Percentiles rank a stretch among this genome's conserved stretches.
Conservation (phyloP, 2,329 filamentous ascomycete species). For the Chaetomium olivaceum region DNA sequence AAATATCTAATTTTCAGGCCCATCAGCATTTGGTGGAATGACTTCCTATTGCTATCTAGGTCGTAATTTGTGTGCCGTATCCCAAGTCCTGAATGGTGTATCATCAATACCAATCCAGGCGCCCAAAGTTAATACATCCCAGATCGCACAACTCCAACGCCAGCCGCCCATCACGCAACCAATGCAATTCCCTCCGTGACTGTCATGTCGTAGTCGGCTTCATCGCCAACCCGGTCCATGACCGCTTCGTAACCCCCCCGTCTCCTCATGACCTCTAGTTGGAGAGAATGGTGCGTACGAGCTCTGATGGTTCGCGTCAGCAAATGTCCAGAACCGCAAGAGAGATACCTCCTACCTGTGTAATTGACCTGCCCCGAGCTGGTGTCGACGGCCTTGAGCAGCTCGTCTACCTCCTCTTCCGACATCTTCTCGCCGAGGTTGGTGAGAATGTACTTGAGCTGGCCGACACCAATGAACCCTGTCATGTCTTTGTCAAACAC, state of each 20-base stretch:
- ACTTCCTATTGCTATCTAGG: constrained; percentile 20
- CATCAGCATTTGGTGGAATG: not conserved
- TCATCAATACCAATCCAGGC: constrained; percentile 24
- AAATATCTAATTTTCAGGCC: not conserved
- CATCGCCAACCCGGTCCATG: constrained; percentile 22
- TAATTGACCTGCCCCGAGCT: constrained; percentile 98
- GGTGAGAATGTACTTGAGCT: constrained; percentile 96
- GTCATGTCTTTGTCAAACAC: constrained; percentile 99
- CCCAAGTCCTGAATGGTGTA: constrained; percentile 26
- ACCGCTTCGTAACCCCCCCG: constrained; percentile 3
- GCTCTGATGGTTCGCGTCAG: constrained; percentile 52
- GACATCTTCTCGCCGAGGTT: constrained; percentile 99
- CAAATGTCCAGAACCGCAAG: not conserved
- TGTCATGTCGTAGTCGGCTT: constrained; percentile 15
- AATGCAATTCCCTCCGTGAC: constrained; percentile 27
- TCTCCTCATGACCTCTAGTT: constrained; percentile 55
- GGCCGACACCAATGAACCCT: constrained; percentile 94
- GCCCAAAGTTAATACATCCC: constrained; percentile 30
- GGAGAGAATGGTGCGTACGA: constrained; percentile 82
- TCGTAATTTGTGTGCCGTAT: constrained; percentile 22
- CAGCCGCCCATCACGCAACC: constrained; percentile 27
- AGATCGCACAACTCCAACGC: constrained; percentile 34
- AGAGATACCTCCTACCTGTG: constrained; percentile 64
- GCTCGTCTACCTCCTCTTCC: constrained; percentile 97
- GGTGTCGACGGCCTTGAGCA: constrained; percentile 97